phyloP scores from a whole-genome alignment of 176 grass and related monocot species.

The Cenchrus americanus region DNA sequence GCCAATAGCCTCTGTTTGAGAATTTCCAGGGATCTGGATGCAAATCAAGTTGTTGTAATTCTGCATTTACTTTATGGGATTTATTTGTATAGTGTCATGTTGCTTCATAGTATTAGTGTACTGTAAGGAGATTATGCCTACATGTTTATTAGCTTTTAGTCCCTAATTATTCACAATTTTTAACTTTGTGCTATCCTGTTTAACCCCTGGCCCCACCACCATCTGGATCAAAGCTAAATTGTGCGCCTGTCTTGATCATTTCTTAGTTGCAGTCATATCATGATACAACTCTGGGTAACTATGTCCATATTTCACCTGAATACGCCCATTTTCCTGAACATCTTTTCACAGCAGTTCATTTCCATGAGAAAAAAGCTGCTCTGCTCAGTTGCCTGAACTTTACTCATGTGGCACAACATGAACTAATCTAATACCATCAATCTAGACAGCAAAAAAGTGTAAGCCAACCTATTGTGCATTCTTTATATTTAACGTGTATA shows the following conservation, averaged over 20 bases:
- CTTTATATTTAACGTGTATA: not conserved
- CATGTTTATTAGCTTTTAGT: not conserved
- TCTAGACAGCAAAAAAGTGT: not conserved
- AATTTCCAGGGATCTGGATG: not conserved
- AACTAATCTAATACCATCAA: not conserved
- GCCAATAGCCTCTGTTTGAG: not conserved
- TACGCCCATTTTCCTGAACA: not conserved
- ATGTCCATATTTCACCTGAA: not conserved
- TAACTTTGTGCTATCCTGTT: not conserved
- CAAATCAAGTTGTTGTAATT: not conserved
- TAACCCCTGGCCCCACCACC: not conserved
- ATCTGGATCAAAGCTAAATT: not conserved
- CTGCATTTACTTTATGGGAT: not conserved
- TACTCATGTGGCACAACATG: not conserved
- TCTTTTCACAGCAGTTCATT: not conserved
- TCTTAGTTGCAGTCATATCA: not conserved
- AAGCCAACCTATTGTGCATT: not conserved
- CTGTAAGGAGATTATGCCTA: not conserved
- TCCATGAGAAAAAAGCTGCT: not conserved
- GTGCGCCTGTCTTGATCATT: not conserved
- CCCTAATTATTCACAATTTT: not conserved
- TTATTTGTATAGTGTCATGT: not conserved
- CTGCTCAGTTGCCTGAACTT: not conserved
- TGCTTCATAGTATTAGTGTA: not conserved
- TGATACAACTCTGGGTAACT: not conserved